Conservation (phyloP, 2,329 filamentous ascomycete species). For the Fusarium dlaminii region DNA sequence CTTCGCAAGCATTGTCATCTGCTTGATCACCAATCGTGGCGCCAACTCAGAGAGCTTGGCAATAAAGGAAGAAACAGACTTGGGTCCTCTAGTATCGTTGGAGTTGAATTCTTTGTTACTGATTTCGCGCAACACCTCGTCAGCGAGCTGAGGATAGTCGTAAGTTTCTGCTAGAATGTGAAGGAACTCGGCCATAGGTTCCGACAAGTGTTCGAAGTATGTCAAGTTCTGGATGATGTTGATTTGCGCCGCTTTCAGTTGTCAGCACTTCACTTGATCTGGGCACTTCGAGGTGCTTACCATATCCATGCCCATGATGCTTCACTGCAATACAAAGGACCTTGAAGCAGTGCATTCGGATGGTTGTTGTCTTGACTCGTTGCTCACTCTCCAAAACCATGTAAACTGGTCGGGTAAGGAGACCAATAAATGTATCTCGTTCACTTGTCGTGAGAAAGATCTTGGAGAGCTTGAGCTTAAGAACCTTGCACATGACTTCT, state of each 20-base stretch:
- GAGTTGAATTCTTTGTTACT: slow-evolving; percentile 98
- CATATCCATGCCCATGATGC: slow-evolving; percentile 96
- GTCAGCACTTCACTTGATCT: slow-evolving; percentile 40
- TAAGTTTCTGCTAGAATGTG: slow-evolving; percentile 97
- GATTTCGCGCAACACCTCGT: slow-evolving; percentile 92
- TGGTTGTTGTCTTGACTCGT: slow-evolving; percentile 85
- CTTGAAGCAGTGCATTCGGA: slow-evolving; percentile 97
- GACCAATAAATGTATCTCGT: slow-evolving; percentile 90
- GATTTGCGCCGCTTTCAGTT: slow-evolving; percentile 81
- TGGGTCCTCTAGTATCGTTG: slow-evolving; percentile 93
- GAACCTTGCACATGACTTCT: slow-evolving; percentile 94
- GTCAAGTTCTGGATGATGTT: slow-evolving; percentile 97
- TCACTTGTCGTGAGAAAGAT: slow-evolving; percentile 98
- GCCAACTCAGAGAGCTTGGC: slow-evolving; percentile 92
- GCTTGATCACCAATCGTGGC: slow-evolving; percentile 92
- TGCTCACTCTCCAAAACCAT: slow-evolving; percentile 94
- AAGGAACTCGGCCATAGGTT: slow-evolving; percentile 98
- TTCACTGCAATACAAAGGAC: slow-evolving; percentile 96
- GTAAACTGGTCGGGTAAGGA: slow-evolving; percentile 93
- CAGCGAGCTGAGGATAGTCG: slow-evolving; percentile 93
- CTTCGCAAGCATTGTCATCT: slow-evolving; percentile 95
- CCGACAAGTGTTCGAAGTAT: slow-evolving; percentile 98
- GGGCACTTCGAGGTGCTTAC: slow-evolving; percentile 55
- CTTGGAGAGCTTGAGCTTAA: slow-evolving; percentile 89
- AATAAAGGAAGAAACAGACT: slow-evolving; percentile 94